phyloP scores from a whole-genome alignment of 2,329 filamentous ascomycete genomes.

The Grosmannia penicillata region DNA sequence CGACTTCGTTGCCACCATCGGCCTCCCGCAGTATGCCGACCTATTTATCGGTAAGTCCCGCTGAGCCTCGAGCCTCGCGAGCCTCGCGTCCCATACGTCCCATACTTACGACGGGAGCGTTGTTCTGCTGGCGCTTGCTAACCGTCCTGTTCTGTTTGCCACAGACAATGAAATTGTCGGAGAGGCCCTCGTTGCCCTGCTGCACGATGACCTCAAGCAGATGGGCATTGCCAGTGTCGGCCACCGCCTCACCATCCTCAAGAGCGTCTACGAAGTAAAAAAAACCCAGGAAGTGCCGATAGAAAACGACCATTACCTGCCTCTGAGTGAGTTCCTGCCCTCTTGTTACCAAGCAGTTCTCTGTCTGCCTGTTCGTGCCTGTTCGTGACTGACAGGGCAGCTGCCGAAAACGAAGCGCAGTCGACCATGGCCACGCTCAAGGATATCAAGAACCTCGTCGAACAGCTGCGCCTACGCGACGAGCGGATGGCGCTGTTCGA shows the following conservation, averaged over 20 bases:
- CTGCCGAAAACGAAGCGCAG: conserved; percentile 75
- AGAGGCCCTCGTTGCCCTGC: conserved; percentile 74
- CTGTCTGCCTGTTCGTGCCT: not conserved
- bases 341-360: not conserved
- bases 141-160: conserved; percentile 4
- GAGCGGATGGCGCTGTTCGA: conserved; percentile 78
- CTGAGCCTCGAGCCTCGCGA: not conserved
- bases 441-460: conserved; percentile 81
- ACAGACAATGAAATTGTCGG: conserved; percentile 88
- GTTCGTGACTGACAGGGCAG: conserved; percentile 29
- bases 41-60: conserved; percentile 59
- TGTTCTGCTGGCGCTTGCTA: too few species aligned
- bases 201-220: conserved; percentile 87
- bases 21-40: conserved; percentile 69
- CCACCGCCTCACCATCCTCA: conserved; percentile 86
- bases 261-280: conserved; percentile 93
- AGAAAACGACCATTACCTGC: conserved; percentile 87
- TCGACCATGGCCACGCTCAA: conserved; percentile 82
- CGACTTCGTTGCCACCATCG: conserved; percentile 70
- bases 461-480: conserved; percentile 78
- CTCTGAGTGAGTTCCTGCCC: conserved; percentile 53
- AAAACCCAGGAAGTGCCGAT: conserved; percentile 82
- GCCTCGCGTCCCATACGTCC: too few species aligned
- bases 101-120: too few species aligned
- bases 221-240: conserved; percentile 89